Base-by-base conservation (phyloP, 176 grass and related monocot genomes). In the Carex myosuroides region DNA sequence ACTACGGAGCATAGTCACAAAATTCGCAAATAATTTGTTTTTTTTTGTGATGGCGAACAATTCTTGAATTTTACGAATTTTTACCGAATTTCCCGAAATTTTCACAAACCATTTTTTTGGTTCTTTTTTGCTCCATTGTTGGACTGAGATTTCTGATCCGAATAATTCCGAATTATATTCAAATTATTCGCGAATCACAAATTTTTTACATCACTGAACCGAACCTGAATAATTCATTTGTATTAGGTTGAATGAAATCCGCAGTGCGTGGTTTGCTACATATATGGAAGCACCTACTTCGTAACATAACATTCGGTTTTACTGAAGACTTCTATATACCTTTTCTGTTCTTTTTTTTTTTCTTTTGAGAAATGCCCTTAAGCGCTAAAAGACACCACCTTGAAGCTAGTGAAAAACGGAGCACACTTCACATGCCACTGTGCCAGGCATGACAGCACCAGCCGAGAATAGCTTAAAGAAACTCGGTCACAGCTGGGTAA, bases 401-500 rank as follows among this genome's bases (percentile, higher is more conserved):
- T 76, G 71, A 76, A 76, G 41, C 8, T 21, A 55, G 44, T 53
- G 7, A 76, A 71, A 33, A 76, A 52, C n/a, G 26, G 5, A 76
- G 71, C 70, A 52, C 70, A 76, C 37, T 55, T 26, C 71, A 76
- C 71, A 76, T 76, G 71, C 9, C 46, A 50, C 46, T 50, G 11
- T 50, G 46, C 46, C 9, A 50, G 46, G 46, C 46, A 11, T 50
- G 46, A n/a, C 42, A 76, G 71, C 42, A 50, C 71, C 71, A 76
- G 71, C 71, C 41, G 20, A 75, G 71, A 53, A 75, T 52, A 52
- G 35, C 69, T 73, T 30, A 76, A 76, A 52, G 7, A 76, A 52
- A 48, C 16, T 53, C 6, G 10, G 9, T 52, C 46, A 73, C 71
- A 76, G 71, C 5, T 52, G 42, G 39, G 30, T 62, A 21, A 48